Percentiles rank a stretch among this genome's conserved stretches.
phyloP scores from a whole-genome alignment of 2,329 filamentous ascomycete species.

The Drechslerella coelobrocha region DNA sequence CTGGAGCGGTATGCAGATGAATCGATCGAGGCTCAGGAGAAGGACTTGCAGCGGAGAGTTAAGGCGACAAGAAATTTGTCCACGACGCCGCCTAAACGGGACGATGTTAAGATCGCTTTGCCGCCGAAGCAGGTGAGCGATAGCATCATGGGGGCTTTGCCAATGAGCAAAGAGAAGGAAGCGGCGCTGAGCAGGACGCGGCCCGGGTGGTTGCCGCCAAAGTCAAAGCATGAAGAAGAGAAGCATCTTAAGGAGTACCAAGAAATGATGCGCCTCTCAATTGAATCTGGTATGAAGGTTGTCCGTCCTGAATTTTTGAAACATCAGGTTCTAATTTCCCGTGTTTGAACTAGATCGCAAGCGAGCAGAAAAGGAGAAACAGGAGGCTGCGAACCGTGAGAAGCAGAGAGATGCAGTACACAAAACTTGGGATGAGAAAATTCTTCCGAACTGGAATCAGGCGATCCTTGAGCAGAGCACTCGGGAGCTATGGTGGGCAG shows the following conservation, averaged over 20 bases:
- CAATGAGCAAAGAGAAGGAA: constrained; percentile 85
- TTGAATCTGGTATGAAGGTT: constrained; percentile 60
- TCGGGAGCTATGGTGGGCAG: constrained; percentile 82
- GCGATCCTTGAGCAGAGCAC: constrained; percentile 73
- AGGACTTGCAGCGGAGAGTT: constrained; percentile 59
- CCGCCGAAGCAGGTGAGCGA: constrained; percentile 67
- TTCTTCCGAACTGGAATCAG: constrained; percentile 76
- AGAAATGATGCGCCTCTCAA: constrained; percentile 72
- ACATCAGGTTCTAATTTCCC: constrained; percentile 11
- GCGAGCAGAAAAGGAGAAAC: constrained; percentile 58
- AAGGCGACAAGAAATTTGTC: constrained; percentile 52
- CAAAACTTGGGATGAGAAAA: constrained; percentile 75
- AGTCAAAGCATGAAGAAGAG: constrained; percentile 87
- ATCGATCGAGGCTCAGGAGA: constrained; percentile 62
- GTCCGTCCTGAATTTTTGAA: neutral
- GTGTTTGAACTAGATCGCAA: constrained; percentile 58
- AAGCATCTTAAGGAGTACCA: constrained; percentile 86
- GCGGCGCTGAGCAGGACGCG: constrained; percentile 80
- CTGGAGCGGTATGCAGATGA: constrained; percentile 79
- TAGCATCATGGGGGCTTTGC: constrained; percentile 78
- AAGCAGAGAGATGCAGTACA: constrained; percentile 62
- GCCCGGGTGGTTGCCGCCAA: constrained; percentile 83
- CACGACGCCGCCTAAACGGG: constrained; percentile 34
- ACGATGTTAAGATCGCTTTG: constrained; percentile 36
- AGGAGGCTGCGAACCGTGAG: constrained; percentile 59